phyloP scores from a whole-genome alignment of 306 rosid species.

The Quercus berberidifolia region DNA sequence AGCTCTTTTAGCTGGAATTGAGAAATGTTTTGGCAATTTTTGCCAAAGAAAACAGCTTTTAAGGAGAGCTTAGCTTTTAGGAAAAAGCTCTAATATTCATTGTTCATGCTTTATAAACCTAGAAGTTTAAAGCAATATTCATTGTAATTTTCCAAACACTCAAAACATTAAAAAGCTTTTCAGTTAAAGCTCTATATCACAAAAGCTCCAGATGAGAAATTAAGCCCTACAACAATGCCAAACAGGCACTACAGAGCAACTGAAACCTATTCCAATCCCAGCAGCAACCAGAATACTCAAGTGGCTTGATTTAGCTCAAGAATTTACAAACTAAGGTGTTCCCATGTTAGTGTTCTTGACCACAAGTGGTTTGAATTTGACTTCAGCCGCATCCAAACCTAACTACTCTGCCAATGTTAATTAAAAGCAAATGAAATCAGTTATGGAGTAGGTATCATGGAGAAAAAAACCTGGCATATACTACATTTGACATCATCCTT shows the following conservation, averaged over 20 bases:
- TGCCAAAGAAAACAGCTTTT: too few species aligned
- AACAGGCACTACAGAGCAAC: not conserved
- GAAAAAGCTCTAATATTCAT: too few species aligned
- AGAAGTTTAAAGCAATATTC: too few species aligned
- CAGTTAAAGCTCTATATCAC: too few species aligned
- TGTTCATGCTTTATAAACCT: too few species aligned
- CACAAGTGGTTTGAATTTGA: not conserved
- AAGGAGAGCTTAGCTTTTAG: too few species aligned
- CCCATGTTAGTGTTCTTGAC: not conserved
- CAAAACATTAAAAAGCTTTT: too few species aligned
- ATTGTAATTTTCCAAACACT: too few species aligned
- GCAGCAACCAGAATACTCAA: not conserved
- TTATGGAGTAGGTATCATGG: not conserved
- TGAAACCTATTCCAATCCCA: not conserved
- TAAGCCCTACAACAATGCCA: too few species aligned
- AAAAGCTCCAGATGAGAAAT: too few species aligned
- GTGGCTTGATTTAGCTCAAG: not conserved
- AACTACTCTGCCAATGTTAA: not conserved
- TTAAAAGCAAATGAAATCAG: not conserved
- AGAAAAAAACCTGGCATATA: constrained; percentile 75
- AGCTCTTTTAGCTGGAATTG: too few species aligned
- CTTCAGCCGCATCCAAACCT: not conserved
- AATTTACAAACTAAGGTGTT: not conserved
- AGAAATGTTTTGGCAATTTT: too few species aligned
- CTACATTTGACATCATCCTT: constrained; percentile 78